Evolutionary conservation across 352 stramenopile genomes (phyloP).

Genomic region (Globisporangium rhizosaccharum): DNA sequence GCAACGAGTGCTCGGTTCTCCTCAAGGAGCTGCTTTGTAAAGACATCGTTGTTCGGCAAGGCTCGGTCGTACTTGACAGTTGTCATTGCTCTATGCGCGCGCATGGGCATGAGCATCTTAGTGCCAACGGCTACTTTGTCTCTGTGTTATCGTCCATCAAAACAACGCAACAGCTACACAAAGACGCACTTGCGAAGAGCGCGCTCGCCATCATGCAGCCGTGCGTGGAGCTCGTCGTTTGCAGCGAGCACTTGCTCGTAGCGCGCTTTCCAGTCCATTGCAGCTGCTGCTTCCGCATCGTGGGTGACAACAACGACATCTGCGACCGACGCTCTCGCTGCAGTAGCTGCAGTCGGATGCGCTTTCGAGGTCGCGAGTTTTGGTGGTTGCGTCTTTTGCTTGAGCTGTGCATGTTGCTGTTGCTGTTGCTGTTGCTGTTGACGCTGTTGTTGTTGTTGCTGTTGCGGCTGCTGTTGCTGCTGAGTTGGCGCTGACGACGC

Average conservation of each 20-base stretch:
- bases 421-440: neutral
- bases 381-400: too few relatives aligned
- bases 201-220: conserved; percentile 24
- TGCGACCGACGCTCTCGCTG: conserved; percentile 6
- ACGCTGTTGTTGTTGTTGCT: neutral
- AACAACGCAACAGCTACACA: too few relatives aligned
- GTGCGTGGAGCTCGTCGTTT: conserved; percentile 30
- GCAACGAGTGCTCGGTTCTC: conserved; percentile 44
- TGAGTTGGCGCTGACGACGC: neutral
- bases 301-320: conserved; percentile 33
- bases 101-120: neutral
- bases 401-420: neutral
- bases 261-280: conserved; percentile 33
- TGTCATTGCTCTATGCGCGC: conserved; percentile 25
- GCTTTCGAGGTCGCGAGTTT: too few relatives aligned
- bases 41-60: conserved; percentile 60
- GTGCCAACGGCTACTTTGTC: neutral
- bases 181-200: conserved; percentile 30
- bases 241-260: conserved; percentile 28
- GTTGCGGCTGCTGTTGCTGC: neutral
- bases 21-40: conserved; percentile 57
- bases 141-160: neutral
- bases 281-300: conserved; percentile 17
- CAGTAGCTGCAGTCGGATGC: neutral
- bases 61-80: conserved; percentile 47